These are phyloP conservation scores for Komagataella pastoris DNA, from an alignment of 805 yeast genomes.

Conservation along the genomic window DNA sequence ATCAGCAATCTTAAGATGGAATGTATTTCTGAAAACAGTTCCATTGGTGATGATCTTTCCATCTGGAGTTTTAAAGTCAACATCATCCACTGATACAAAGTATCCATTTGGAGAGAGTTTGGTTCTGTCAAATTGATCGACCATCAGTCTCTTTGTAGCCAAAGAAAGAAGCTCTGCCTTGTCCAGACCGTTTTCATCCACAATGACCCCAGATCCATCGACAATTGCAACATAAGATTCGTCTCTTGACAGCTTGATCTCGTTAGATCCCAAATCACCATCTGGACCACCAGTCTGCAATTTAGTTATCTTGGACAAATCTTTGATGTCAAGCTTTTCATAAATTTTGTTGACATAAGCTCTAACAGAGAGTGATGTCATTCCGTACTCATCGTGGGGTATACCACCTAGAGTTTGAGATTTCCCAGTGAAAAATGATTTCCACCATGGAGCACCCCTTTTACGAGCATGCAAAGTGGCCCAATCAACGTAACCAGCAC, in stretches of 20 bases:
- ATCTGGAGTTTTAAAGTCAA: conserved; percentile 62
- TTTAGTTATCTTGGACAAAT: conserved; percentile 48
- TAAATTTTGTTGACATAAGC: conserved; percentile 83
- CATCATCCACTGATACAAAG: conserved; percentile 75
- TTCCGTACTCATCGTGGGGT: conserved; percentile 96
- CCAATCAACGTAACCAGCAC: conserved; percentile 94
- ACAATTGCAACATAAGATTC: conserved; percentile 82
- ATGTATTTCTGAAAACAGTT: conserved; percentile 77
- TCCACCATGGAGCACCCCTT: conserved; percentile 98
- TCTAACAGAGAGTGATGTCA: conserved; percentile 92
- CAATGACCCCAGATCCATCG: conserved; percentile 92
- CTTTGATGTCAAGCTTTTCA: conserved; percentile 53
- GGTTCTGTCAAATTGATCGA: conserved; percentile 51
- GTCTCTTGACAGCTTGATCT: conserved; percentile 70
- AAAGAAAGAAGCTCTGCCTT: conserved; percentile 65
- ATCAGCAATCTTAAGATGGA: conserved; percentile 65
- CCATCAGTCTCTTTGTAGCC: conserved; percentile 67
- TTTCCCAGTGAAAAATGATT: conserved; percentile 95
- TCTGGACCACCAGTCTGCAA: conserved; percentile 99
- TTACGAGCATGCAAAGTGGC: conserved; percentile 87
- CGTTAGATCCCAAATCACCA: conserved; percentile 95
- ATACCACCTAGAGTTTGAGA: conserved; percentile 88
- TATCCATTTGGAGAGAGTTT: conserved; percentile 68
- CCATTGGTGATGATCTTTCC: conserved; percentile 74
- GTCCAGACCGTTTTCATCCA: conserved; percentile 83